phyloP scores from a whole-genome alignment of 163 green algal genomes.

The Chlorella variabilis region DNA sequence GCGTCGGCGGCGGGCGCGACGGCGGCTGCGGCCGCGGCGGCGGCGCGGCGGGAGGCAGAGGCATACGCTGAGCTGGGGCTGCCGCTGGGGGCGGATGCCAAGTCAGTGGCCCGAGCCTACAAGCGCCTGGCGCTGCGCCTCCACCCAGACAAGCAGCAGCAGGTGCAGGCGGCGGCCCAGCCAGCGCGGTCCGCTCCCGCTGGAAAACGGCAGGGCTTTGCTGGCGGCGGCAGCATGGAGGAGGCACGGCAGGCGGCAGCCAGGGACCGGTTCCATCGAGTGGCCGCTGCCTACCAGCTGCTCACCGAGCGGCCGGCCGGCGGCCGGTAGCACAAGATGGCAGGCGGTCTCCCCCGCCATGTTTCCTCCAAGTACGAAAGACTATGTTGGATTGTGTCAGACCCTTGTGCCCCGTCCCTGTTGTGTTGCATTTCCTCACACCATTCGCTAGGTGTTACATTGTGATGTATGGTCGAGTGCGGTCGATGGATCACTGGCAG shows the following conservation, averaged over 20 bases:
- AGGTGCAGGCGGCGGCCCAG: not conserved
- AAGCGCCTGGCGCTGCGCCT: slow-evolving; percentile 7
- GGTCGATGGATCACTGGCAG: too few relatives aligned
- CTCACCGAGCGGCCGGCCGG: not conserved
- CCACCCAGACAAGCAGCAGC: slow-evolving; percentile 48
- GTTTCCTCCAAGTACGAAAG: too few relatives aligned
- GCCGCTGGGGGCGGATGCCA: slow-evolving; percentile 4
- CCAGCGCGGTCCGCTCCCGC: not conserved
- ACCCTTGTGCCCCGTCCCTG: too few relatives aligned
- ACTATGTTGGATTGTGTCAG: too few relatives aligned
- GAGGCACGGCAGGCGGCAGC: not conserved
- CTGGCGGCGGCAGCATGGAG: not conserved
- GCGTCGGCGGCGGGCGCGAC: not conserved
- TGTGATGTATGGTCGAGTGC: too few relatives aligned
- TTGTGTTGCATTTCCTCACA: too few relatives aligned
- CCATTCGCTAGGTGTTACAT: too few relatives aligned
- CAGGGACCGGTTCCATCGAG: not conserved
- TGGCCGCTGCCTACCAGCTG: not conserved
- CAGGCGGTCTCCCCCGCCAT: not conserved
- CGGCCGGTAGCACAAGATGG: not conserved
- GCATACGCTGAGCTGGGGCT: not conserved
- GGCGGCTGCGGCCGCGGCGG: not conserved
- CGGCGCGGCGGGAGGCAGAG: not conserved
- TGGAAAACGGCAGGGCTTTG: too few relatives aligned
- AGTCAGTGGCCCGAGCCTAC: not conserved